Percentiles rank a stretch among this genome's conserved stretches.
Evolutionary conservation across 495 filamentous ascomycete species (phyloP).

Genomic region (Rhizodiscina lignyota): DNA sequence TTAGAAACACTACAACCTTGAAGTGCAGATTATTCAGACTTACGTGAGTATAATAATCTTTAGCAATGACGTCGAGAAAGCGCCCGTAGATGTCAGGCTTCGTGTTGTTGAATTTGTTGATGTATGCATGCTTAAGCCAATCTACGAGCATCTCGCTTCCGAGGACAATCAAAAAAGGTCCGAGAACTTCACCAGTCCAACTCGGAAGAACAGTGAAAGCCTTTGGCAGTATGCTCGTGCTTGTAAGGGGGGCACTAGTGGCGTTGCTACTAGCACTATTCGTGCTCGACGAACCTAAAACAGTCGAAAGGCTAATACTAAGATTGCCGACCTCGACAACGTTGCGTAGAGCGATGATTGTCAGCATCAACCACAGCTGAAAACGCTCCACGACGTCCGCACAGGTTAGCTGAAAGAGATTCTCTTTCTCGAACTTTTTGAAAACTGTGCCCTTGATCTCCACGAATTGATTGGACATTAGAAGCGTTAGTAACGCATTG

Average conservation of each 20-base stretch:
- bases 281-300: slow-evolving; percentile 1
- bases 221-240: slow-evolving; percentile 56
- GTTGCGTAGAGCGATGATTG: slow-evolving; percentile 90
- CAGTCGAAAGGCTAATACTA: slow-evolving; percentile 15
- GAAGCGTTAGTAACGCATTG: slow-evolving; percentile 79
- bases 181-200: slow-evolving; percentile 76
- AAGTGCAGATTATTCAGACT: no score
- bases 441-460: slow-evolving; percentile 97
- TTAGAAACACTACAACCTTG: slow-evolving; percentile 8
- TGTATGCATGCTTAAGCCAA: slow-evolving; percentile 94
- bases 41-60: slow-evolving; percentile 89
- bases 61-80: slow-evolving; percentile 83
- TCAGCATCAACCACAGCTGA: slow-evolving; percentile 90
- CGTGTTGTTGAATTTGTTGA: slow-evolving; percentile 95
- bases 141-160: slow-evolving; percentile 95
- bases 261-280: slow-evolving; percentile 11
- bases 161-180: slow-evolving; percentile 81
- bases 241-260: slow-evolving; percentile 28
- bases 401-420: slow-evolving; percentile 89
- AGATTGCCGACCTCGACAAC: slow-evolving; percentile 79
- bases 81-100: slow-evolving; percentile 75
- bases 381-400: slow-evolving; percentile 96
- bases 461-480: slow-evolving; percentile 92
- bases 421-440: slow-evolving; percentile 95
- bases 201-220: slow-evolving; percentile 79